phyloP scores from a whole-genome alignment of 495 filamentous ascomycete species.

The Gamarada debralockiae region DNA sequence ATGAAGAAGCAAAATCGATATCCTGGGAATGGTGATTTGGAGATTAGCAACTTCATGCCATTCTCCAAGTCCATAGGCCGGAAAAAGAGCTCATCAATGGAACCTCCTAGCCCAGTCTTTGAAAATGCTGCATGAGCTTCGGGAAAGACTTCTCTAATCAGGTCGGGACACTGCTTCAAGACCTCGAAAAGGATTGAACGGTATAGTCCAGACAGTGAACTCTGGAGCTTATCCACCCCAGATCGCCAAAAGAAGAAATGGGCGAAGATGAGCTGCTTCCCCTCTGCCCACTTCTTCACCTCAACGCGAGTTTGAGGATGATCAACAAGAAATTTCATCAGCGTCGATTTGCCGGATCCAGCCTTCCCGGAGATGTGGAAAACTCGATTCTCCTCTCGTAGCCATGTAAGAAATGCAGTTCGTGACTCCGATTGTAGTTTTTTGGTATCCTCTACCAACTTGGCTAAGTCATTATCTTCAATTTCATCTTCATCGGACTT shows the following conservation, averaged over 20 bases:
- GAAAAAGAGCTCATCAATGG: background rate
- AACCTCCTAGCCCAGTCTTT: background rate
- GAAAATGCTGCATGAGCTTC: background rate
- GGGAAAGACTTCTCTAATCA: background rate
- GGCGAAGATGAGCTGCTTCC: slow-evolving; percentile 8
- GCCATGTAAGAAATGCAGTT: background rate
- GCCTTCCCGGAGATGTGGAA: slow-evolving; percentile 27
- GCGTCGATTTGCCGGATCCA: slow-evolving; percentile 33
- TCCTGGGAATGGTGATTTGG: too few species aligned
- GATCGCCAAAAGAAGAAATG: slow-evolving; percentile 43
- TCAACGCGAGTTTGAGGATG: slow-evolving; percentile 8
- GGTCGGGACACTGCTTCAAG: slow-evolving; percentile 16
- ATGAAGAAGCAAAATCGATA: too few species aligned
- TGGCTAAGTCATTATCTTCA: too few species aligned
- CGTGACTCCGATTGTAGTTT: background rate
- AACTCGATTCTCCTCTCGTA: background rate
- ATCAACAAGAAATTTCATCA: slow-evolving; percentile 30
- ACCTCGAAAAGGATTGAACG: slow-evolving; percentile 37
- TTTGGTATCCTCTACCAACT: too few species aligned
- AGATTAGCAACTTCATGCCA: too few species aligned
- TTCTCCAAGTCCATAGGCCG: too few species aligned
- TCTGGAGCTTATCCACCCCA: slow-evolving; percentile 32
- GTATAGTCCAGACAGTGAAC: slow-evolving; percentile 38
- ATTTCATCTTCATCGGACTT: too few species aligned
- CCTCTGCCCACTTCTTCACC: slow-evolving; percentile 19